Conservation (phyloP, 306 rosid species). For the Casuarina equisetifolia region DNA sequence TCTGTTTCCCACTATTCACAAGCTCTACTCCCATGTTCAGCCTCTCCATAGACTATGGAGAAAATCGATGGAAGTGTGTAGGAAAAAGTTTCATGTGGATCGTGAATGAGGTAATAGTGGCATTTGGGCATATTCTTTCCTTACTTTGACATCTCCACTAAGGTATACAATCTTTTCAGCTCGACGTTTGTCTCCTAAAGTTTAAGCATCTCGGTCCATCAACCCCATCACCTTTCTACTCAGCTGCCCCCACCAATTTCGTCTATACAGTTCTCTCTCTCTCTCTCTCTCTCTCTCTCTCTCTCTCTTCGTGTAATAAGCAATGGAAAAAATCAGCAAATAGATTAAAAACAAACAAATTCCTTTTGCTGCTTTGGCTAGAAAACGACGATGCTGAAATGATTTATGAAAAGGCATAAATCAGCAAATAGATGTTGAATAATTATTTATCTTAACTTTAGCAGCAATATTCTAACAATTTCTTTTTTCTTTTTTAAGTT, state of each 20-base stretch:
- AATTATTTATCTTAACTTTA: too few relatives aligned
- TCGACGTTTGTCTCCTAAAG: constrained; percentile 53
- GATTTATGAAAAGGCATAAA: too few relatives aligned
- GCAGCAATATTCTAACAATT: too few relatives aligned
- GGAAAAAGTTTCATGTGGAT: constrained; percentile 19
- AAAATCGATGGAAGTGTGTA: constrained; percentile 22
- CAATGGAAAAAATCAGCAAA: too few relatives aligned
- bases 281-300: constrained; percentile 8
- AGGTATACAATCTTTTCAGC: constrained; percentile 32
- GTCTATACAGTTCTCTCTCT: constrained; percentile 7
- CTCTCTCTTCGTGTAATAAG: neutral
- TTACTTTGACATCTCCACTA: constrained; percentile 35
- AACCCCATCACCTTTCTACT: constrained; percentile 32
- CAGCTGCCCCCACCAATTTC: constrained; percentile 42
- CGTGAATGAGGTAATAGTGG: constrained; percentile 29
- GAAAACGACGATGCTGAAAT: too few relatives aligned
- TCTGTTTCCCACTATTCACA: constrained; percentile 16
- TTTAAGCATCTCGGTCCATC: constrained; percentile 42
- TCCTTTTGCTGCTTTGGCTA: too few relatives aligned
- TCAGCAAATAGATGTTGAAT: too few relatives aligned
- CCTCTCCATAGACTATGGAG: constrained; percentile 35
- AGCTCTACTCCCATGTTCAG: neutral
- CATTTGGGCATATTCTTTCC: constrained; percentile 33
- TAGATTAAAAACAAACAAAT: too few relatives aligned
- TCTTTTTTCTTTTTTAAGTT: too few relatives aligned